Evolutionary conservation across 352 stramenopile species (phyloP).

Genomic region (Phytopythium litorale): DNA sequence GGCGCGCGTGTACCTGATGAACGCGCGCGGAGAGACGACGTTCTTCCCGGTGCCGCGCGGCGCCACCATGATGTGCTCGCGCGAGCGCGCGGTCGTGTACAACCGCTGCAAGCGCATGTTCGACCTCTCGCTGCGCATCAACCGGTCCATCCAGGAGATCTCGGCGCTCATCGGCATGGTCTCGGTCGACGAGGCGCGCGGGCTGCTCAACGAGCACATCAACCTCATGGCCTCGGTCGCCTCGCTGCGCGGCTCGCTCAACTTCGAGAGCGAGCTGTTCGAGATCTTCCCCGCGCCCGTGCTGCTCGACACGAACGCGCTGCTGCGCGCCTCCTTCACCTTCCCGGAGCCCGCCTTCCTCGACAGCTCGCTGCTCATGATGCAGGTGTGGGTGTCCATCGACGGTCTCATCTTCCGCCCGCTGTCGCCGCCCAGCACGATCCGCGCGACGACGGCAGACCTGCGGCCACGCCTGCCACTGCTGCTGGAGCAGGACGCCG

Average conservation of each 20-base stretch:
- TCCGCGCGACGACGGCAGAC: slow-evolving; percentile 19
- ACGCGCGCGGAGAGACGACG: slow-evolving; percentile 63
- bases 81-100: slow-evolving; percentile 73
- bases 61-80: slow-evolving; percentile 71
- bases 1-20: slow-evolving; percentile 82
- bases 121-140: slow-evolving; percentile 84
- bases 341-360: slow-evolving; percentile 51
- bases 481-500: slow-evolving; percentile 6
- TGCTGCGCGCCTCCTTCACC: slow-evolving; percentile 57
- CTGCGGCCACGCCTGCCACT: background rate
- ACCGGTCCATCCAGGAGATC: slow-evolving; percentile 85
- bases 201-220: slow-evolving; percentile 81
- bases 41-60: slow-evolving; percentile 54
- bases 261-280: slow-evolving; percentile 86
- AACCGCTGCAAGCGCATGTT: slow-evolving; percentile 86
- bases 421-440: slow-evolving; percentile 57
- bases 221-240: slow-evolving; percentile 80
- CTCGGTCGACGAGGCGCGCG: slow-evolving; percentile 69
- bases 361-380: slow-evolving; percentile 72
- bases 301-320: slow-evolving; percentile 70
- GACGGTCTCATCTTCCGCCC: slow-evolving; percentile 78
- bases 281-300: slow-evolving; percentile 79
- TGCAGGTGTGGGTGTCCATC: slow-evolving; percentile 84
- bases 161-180: slow-evolving; percentile 80
- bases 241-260: slow-evolving; percentile 64